These are phyloP conservation scores for Cordyceps cicadae DNA, from an alignment of 2,329 filamentous ascomycete genomes.

Conservation along the genomic window DNA sequence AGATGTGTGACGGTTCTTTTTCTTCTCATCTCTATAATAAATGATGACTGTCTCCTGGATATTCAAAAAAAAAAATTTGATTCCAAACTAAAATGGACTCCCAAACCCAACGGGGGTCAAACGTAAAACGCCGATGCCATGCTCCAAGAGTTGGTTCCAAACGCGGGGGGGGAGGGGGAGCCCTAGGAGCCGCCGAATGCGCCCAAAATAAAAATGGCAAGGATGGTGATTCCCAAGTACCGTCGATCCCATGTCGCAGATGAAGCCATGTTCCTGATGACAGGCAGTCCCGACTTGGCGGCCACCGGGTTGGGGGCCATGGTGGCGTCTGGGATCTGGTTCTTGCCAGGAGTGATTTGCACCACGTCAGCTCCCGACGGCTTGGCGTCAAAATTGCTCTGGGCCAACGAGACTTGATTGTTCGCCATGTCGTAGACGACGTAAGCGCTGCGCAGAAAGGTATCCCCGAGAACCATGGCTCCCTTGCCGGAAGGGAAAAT, in stretches of 20 bases:
- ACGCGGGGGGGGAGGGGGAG: background rate
- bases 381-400: constrained; percentile 52
- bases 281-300: constrained; percentile 37
- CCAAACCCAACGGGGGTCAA: background rate
- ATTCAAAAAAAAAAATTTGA: background rate
- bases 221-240: background rate
- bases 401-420: constrained; percentile 62
- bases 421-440: constrained; percentile 67
- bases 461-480: constrained; percentile 61
- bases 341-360: constrained; percentile 45
- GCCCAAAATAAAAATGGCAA: background rate
- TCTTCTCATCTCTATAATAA: background rate
- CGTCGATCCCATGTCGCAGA: background rate
- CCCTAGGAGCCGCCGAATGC: background rate
- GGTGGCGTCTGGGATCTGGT: constrained; percentile 46
- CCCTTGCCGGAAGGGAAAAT: constrained; percentile 49
- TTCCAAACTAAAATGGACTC: background rate
- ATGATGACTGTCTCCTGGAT: background rate
- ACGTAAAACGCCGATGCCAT: background rate
- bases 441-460: constrained; percentile 67
- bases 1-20: no score
- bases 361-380: constrained; percentile 36
- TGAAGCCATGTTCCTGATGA: background rate
- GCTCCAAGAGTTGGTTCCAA: background rate
- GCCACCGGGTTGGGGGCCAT: constrained; percentile 39